Evolutionary conservation across 106 monocot genomes (phyloP).

Genomic region (Dendrobium catenatum): DNA sequence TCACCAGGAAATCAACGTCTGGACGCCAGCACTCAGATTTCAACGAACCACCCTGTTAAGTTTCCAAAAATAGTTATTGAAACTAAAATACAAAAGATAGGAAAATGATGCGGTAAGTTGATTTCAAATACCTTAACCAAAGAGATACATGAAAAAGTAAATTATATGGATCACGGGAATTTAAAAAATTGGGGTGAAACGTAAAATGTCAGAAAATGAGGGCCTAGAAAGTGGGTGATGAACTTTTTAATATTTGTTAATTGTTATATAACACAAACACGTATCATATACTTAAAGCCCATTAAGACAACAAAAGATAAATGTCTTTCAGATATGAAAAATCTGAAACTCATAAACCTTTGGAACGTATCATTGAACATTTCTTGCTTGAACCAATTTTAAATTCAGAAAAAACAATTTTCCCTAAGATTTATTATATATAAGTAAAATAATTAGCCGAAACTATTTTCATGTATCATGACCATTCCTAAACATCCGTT

Average conservation of each 20-base stretch:
- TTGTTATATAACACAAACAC: not conserved
- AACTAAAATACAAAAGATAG: not conserved
- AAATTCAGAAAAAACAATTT: not conserved
- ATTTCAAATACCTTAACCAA: not conserved
- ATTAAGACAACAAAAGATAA: too few relatives aligned
- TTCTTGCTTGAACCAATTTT: not conserved
- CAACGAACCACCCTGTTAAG: conserved; percentile 73
- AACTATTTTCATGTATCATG: not conserved
- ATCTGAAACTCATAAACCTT: not conserved
- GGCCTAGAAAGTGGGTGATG: not conserved
- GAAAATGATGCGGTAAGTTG: not conserved
- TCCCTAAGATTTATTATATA: not conserved
- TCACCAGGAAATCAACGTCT: conserved; percentile 59
- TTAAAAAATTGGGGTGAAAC: not conserved
- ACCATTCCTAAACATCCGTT: not conserved
- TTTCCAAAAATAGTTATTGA: not conserved
- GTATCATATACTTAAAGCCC: not conserved
- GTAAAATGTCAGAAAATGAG: not conserved
- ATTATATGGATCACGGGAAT: not conserved
- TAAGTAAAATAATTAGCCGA: not conserved
- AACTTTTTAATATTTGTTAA: not conserved
- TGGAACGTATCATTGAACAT: not conserved
- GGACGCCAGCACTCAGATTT: conserved; percentile 55
- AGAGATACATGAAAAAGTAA: not conserved
- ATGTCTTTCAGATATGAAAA: too few relatives aligned